Evolutionary conservation across 2,329 filamentous ascomycete genomes (phyloP), one percentile per base, ranked within the genome.

Genomic region (Fusarium tjaetaba): DNA sequence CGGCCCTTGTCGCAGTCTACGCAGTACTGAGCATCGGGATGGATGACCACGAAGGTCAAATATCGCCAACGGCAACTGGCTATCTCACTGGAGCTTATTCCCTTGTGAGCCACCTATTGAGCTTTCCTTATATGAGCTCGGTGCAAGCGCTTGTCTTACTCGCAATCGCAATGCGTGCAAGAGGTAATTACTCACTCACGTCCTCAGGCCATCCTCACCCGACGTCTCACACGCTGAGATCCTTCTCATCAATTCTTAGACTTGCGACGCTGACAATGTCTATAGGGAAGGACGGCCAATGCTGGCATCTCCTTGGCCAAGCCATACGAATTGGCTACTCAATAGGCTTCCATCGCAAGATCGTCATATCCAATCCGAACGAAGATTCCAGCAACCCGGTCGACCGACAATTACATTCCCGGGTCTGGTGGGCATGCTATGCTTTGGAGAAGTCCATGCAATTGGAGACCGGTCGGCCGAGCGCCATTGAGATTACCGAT

Each of bases 401-500:
- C 14, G 61, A 76, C 24, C 71, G 69, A 2, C 52, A 68, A 24
- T 15, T 76, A 9, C 71, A 72, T 43, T 61, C 68, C 1, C 62
- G 69, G 51, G 59, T 76, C 4, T 76, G 73, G 74, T 76, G 74
- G 74, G 48, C 69, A 1, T 76, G 73, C 28, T 76, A 76, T 14
- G 71, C 65, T 2, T 15, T 76, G 20, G 73, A 76, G 36, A 76
- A 76, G 26, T 57, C 73, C 22, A 76, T 76, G 73, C 65, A 73
- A 15, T 30, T 76, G 7, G 74, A 76, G 43, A 76, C 73, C 1
- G 73, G 73, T 24, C 64, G 74, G 1, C 74, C 74, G 3, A 69
- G 73, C 5, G 73, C 71, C 1, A 76, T 76, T 30, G 65, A 68
- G 15, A 71, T 76, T 4, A 64, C 61, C 3, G 73, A 76, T 7